These are phyloP conservation scores for Talaromyces sp. DNA, from an alignment of 2,329 filamentous ascomycete species.

Conservation along the genomic window DNA sequence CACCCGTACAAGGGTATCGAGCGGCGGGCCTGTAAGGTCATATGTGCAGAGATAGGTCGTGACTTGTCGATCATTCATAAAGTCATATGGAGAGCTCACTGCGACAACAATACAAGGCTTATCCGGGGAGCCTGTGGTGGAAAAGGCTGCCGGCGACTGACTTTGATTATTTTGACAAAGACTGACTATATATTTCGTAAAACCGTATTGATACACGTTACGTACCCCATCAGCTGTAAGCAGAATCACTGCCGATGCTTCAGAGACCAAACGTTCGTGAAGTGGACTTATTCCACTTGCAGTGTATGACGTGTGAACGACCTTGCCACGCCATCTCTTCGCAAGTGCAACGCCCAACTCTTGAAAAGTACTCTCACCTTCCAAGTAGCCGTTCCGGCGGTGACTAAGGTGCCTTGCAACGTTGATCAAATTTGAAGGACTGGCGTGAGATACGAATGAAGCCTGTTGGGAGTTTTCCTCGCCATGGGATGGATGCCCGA, in stretches of 20 bases:
- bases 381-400: constrained; percentile 8
- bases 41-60: constrained; percentile 11
- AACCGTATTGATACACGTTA: constrained; percentile 15
- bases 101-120: constrained; percentile 14
- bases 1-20: constrained; percentile 9
- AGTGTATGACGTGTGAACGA: constrained; percentile 14
- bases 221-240: constrained; percentile 14
- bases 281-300: constrained; percentile 14
- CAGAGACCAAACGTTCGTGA: constrained; percentile 12
- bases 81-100: constrained; percentile 14
- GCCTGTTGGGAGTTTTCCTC: not conserved
- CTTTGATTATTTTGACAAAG: constrained; percentile 7
- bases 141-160: not conserved
- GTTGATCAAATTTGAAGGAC: constrained; percentile 2
- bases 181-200: constrained; percentile 13
- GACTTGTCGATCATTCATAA: constrained; percentile 14
- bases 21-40: constrained; percentile 8
- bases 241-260: constrained; percentile 10
- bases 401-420: constrained; percentile 11
- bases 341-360: constrained; percentile 10
- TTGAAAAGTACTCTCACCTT: constrained; percentile 12
- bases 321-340: constrained; percentile 14
- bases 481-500: not conserved
- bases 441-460: not conserved
- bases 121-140: not conserved